A percentile compares a stretch with the other conserved stretches of the same genome.
phyloP scores from a whole-genome alignment of 2,329 filamentous ascomycete species.

The Pyrenophora seminiperda region DNA sequence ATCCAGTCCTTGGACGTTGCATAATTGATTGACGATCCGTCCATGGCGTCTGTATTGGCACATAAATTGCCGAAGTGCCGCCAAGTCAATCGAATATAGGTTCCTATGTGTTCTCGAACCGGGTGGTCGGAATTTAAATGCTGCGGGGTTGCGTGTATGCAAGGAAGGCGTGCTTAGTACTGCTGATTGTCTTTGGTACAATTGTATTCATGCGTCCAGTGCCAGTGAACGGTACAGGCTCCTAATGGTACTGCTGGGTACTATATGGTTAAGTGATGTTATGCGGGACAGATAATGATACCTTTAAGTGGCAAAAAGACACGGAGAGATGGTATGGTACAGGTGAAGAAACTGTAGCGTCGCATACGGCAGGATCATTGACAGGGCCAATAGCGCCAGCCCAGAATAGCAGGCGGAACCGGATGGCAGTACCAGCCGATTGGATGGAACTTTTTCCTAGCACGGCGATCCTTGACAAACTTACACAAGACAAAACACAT shows the following conservation, averaged over 20 bases:
- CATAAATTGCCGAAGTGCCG: constrained; percentile 11
- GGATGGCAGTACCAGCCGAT: constrained; percentile 16
- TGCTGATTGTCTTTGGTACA: constrained; percentile 21
- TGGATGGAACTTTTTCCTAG: constrained; percentile 12
- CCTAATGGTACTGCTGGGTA: too few relatives aligned
- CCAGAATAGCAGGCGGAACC: constrained; percentile 17
- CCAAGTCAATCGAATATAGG: background rate
- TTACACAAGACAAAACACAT: constrained; percentile 11
- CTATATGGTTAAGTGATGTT: background rate
- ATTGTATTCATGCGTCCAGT: constrained; percentile 9
- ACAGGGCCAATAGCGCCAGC: constrained; percentile 17
- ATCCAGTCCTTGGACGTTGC: constrained; percentile 45
- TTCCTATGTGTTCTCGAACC: background rate
- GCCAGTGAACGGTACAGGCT: constrained; percentile 4
- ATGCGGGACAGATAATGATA: background rate
- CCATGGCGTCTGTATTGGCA: constrained; percentile 23
- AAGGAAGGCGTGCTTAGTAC: constrained; percentile 11
- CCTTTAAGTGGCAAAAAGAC: constrained; percentile 10
- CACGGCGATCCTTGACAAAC: constrained; percentile 9
- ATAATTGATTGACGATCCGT: constrained; percentile 35
- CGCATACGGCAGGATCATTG: constrained; percentile 23
- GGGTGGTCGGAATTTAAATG: background rate
- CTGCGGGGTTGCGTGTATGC: constrained; percentile 1
- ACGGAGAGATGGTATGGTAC: background rate
- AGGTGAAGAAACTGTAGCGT: constrained; percentile 17